A percentile compares a stretch with the other conserved stretches of the same genome.
Conservation (phyloP, 208 protist species). For the Trypanosoma theileri region DNA sequence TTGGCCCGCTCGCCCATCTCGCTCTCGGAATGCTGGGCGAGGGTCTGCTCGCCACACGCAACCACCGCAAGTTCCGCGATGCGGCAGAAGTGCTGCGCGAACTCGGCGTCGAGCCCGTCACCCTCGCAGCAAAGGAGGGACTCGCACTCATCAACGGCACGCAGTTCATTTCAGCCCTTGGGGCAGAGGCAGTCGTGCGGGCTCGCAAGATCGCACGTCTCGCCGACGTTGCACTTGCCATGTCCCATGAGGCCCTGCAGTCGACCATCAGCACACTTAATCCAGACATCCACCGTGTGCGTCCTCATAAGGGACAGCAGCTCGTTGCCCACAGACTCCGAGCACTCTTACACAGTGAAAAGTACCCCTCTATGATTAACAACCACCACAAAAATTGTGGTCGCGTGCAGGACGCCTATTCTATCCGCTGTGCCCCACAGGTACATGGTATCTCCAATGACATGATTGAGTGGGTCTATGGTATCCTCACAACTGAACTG, state of each 20-base stretch:
- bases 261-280: constrained; percentile 61
- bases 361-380: constrained; percentile 58
- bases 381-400: constrained; percentile 50
- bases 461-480: constrained; percentile 69
- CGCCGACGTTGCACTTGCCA: constrained; percentile 63
- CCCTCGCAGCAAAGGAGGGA: constrained; percentile 73
- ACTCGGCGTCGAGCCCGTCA: constrained; percentile 56
- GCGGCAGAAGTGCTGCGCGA: constrained; percentile 33
- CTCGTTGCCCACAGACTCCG: constrained; percentile 39
- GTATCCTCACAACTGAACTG: constrained; percentile 75
- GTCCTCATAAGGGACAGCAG: constrained; percentile 45
- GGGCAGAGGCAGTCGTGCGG: constrained; percentile 55
- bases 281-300: constrained; percentile 29
- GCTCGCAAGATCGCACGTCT: constrained; percentile 22
- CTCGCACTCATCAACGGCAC: constrained; percentile 93
- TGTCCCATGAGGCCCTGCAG: constrained; percentile 79
- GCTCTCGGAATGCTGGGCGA: constrained; percentile 65
- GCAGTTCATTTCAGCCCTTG: constrained; percentile 82
- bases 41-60: constrained; percentile 56
- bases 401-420: constrained; percentile 88
- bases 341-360: constrained; percentile 29
- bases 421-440: constrained; percentile 88
- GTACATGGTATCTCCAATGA: constrained; percentile 76
- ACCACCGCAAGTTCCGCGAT: constrained; percentile 22
- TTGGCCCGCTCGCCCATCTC: constrained; percentile 88